Percentiles rank a stretch among this genome's conserved stretches.
Conservation (phyloP, 1,284 basidiomycete genomes). For the Ceraceosorus guamensis region DNA sequence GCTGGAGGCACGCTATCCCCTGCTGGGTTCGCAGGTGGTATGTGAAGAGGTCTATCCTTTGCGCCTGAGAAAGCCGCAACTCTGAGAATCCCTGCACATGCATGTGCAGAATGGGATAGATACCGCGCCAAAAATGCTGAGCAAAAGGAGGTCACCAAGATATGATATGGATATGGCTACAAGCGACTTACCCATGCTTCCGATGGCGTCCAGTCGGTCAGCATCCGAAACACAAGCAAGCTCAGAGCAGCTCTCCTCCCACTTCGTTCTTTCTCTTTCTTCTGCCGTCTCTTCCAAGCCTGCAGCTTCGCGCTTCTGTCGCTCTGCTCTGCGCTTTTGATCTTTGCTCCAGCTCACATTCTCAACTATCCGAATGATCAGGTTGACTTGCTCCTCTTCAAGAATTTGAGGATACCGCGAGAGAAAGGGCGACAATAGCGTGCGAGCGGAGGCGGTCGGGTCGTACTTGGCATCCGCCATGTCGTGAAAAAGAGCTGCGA, state of each 20-base stretch:
- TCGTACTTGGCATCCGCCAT: constrained; percentile 79
- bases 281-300: constrained; percentile 51
- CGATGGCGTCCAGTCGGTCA: constrained; percentile 83
- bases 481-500: constrained; percentile 81
- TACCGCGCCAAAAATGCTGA: background rate
- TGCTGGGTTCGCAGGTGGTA: constrained; percentile 36
- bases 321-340: constrained; percentile 47
- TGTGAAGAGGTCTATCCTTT: constrained; percentile 63
- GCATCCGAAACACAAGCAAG: constrained; percentile 88
- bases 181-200: constrained; percentile 59
- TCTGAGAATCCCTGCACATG: constrained; percentile 59
- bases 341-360: constrained; percentile 83
- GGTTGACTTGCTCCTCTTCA: constrained; percentile 12
- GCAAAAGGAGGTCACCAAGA: background rate
- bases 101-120: background rate
- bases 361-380: constrained; percentile 60
- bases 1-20: constrained; percentile 21
- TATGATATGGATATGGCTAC: background rate
- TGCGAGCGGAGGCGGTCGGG: constrained; percentile 52
- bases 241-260: constrained; percentile 71
- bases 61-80: constrained; percentile 73
- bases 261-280: constrained; percentile 49
- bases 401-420: constrained; percentile 1
- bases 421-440: constrained; percentile 57
- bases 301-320: constrained; percentile 34